Evolutionary conservation across 2,329 filamentous ascomycete species (phyloP).

Genomic region (Endoconidiophora polonica): DNA sequence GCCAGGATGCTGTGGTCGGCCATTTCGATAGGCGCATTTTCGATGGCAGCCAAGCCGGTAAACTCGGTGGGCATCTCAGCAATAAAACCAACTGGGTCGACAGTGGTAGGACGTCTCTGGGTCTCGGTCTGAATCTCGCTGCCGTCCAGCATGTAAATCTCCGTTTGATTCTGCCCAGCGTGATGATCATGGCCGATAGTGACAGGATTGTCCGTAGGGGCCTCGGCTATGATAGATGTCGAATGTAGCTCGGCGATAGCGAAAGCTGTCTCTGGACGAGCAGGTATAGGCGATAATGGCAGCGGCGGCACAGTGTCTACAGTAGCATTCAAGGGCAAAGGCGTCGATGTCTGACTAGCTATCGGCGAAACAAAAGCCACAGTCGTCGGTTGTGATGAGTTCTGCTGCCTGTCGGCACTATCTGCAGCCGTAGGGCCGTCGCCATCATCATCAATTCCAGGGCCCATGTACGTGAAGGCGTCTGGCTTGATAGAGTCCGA

Average conservation of each 20-base stretch:
- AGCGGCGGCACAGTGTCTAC: not conserved
- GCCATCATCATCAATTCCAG: conserved; percentile 26
- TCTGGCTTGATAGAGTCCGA: conserved; percentile 33
- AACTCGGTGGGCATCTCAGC: conserved; percentile 31
- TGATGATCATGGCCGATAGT: not conserved
- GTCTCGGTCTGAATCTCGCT: conserved; percentile 19
- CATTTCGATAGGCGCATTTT: conserved; percentile 31
- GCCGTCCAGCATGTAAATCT: conserved; percentile 22
- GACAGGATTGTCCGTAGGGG: too few relatives aligned
- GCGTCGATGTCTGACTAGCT: conserved; percentile 9
- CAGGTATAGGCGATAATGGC: not conserved
- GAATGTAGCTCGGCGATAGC: too few relatives aligned
- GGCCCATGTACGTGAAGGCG: conserved; percentile 35
- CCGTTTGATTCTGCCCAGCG: conserved; percentile 1
- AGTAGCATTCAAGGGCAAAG: not conserved
- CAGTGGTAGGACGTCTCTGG: conserved; percentile 13
- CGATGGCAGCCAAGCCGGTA: conserved; percentile 25
- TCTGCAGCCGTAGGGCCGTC: not conserved
- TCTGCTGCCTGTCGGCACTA: not conserved
- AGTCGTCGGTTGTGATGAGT: not conserved
- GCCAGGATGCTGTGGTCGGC: conserved; percentile 23
- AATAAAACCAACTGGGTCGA: conserved; percentile 27
- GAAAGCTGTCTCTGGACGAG: not conserved
- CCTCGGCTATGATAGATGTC: too few relatives aligned
- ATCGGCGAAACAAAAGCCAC: not conserved